These are phyloP conservation scores for Rauvolfia tetraphylla DNA, from an alignment of 257 asterid genomes.

Conservation along the genomic window DNA sequence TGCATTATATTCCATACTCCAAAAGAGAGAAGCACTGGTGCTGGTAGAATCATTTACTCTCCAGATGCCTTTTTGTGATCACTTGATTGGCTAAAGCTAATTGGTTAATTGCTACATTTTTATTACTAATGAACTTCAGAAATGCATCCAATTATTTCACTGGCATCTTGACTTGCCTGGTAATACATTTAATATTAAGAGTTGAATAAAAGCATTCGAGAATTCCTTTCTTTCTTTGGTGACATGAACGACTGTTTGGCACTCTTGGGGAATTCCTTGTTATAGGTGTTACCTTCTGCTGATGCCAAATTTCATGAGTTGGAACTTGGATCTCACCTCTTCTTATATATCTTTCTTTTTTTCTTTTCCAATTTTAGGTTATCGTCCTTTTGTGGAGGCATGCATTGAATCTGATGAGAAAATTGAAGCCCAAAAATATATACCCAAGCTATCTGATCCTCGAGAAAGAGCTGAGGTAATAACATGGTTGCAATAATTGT, in stretches of 20 bases:
- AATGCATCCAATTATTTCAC: neutral
- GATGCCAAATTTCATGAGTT: neutral
- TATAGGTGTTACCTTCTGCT: neutral
- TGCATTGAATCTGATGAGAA: constrained; percentile 86
- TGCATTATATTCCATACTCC: neutral
- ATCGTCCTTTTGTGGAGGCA: constrained; percentile 97
- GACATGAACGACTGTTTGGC: neutral
- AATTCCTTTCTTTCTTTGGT: neutral
- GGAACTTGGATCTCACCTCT: neutral
- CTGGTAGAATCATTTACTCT: neutral
- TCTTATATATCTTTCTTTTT: neutral
- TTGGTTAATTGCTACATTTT: neutral
- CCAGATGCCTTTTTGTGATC: neutral
- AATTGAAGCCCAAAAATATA: constrained; percentile 78
- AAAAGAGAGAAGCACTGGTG: neutral
- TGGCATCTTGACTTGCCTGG: neutral
- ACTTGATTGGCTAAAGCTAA: neutral
- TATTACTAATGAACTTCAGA: neutral
- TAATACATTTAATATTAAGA: neutral
- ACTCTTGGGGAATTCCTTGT: neutral
- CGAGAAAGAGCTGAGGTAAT: constrained; percentile 90
- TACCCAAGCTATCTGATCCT: constrained; percentile 83
- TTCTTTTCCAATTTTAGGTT: constrained; percentile 53
- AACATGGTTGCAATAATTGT: constrained; percentile 1
- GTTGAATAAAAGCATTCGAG: neutral